phyloP scores from a whole-genome alignment of 2,329 filamentous ascomycete species.

The Didymella arachidicola region DNA sequence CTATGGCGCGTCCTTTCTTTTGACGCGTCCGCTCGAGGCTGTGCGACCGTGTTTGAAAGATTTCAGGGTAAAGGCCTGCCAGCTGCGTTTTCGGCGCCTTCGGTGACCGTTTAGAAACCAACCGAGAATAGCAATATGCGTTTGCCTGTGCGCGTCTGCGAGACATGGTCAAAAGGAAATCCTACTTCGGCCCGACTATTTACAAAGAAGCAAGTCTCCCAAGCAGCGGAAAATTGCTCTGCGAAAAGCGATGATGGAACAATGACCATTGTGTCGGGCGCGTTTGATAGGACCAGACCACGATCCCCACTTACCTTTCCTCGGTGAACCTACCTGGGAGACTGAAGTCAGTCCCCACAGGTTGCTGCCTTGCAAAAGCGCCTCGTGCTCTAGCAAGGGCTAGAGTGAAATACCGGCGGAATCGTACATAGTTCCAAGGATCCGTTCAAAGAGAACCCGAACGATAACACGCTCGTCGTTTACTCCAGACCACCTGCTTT shows the following conservation, averaged over 20 bases:
- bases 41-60: slow-evolving; percentile 12
- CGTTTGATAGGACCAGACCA: neutral
- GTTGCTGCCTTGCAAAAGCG: neutral
- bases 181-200: slow-evolving; percentile 16
- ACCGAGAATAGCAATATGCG: slow-evolving; percentile 7
- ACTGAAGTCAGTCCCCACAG: neutral
- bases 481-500: slow-evolving; percentile 7
- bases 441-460: neutral
- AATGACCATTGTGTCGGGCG: slow-evolving; percentile 5
- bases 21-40: slow-evolving; percentile 12
- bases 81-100: slow-evolving; percentile 7
- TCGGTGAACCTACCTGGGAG: neutral
- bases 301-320: neutral
- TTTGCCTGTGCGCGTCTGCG: slow-evolving; percentile 2
- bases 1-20: slow-evolving; percentile 12
- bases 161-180: slow-evolving; percentile 15
- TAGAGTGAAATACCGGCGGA: neutral
- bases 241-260: neutral
- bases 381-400: neutral
- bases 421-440: neutral
- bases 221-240: neutral
- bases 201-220: slow-evolving; percentile 11
- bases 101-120: slow-evolving; percentile 12
- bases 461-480: neutral
- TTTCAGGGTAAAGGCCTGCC: slow-evolving; percentile 10